phyloP scores from a whole-genome alignment of 257 asterid genomes.

The Nicotiana otophora region DNA sequence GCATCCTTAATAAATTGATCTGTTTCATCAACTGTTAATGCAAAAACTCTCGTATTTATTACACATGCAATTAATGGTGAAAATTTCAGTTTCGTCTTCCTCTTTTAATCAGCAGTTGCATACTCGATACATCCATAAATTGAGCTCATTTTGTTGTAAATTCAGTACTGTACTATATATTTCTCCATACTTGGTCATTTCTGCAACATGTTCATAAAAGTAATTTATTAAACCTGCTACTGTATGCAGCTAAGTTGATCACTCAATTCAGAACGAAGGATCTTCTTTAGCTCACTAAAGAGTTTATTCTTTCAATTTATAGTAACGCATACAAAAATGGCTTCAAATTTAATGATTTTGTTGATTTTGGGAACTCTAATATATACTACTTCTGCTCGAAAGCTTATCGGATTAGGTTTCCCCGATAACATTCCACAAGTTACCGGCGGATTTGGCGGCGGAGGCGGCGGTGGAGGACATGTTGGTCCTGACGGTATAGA shows the following conservation, averaged over 20 bases:
- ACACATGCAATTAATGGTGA: neutral
- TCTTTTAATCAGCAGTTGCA: neutral
- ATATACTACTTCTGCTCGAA: neutral
- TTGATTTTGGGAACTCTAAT: constrained; percentile 6
- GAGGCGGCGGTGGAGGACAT: neutral
- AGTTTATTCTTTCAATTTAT: neutral
- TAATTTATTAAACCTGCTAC: neutral
- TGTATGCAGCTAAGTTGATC: neutral
- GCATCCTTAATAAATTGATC: neutral
- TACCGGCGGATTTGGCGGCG: constrained; percentile 1
- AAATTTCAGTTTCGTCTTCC: neutral
- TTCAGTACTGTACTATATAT: neutral
- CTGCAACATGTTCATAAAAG: neutral
- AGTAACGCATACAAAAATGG: neutral
- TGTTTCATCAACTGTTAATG: neutral
- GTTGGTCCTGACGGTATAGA: constrained; percentile 1
- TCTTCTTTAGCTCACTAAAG: neutral
- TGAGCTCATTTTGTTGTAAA: neutral
- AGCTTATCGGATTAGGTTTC: neutral
- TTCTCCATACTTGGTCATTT: neutral
- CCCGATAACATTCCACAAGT: neutral
- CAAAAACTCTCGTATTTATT: too few relatives aligned
- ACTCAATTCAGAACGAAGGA: neutral
- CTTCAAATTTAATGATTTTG: neutral
- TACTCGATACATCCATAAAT: neutral